Base-by-base conservation (phyloP, 768 basidiomycete genomes). In the Rhodosporidiobolus odoratus region DNA sequence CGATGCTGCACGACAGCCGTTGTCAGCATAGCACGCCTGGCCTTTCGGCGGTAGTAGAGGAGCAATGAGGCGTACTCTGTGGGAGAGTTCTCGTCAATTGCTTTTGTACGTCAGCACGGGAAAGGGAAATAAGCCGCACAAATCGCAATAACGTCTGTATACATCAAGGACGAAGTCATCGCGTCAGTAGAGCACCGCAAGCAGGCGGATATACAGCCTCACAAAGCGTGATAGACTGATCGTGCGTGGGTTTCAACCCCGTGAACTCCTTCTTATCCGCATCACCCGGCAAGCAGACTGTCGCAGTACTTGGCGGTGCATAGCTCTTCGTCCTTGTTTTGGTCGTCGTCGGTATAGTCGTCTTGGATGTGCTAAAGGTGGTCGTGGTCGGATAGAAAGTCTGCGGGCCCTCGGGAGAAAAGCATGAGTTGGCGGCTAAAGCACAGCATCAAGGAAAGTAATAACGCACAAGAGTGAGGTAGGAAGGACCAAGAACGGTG, bases 351-450 rank as follows among this genome's bases (percentile, higher is more conserved):
- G 65, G 59, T 8, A 74, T 38, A 1, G 66, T 74, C 21, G 58
- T 60, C 0, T 21, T 37, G 12, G 62, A 62, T 2, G 66, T 74
- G 1, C 52, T 19, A 45, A 45, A 71, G 10, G 53, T 62, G 15
- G 73, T 74, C 17, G 69, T 62, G 3, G 73, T 71, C 3, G 73
- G 73, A 56, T 74, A 74, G 66, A 74, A 70, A 9, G 73, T 74
- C 64, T 65, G 43, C 30, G 34, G 12, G 19, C 2, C 10, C 40
- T 3, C 9, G 23, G 37, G 27, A 19, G 62, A 19, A 38, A 37
- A 35, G 45, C 23, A 19, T 17, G 17, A 32, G 21, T 3, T 15
- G 58, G 4, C 21, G 30, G 38, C n/a, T 23, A 4, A 27, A 34
- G 43, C 12, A 34, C 3, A 30, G n/a, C 30, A 41, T 7, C 0